A percentile compares a stretch with the other conserved stretches of the same genome.
Conservation (phyloP, 805 yeast genomes). For the Candida multigemmis region DNA sequence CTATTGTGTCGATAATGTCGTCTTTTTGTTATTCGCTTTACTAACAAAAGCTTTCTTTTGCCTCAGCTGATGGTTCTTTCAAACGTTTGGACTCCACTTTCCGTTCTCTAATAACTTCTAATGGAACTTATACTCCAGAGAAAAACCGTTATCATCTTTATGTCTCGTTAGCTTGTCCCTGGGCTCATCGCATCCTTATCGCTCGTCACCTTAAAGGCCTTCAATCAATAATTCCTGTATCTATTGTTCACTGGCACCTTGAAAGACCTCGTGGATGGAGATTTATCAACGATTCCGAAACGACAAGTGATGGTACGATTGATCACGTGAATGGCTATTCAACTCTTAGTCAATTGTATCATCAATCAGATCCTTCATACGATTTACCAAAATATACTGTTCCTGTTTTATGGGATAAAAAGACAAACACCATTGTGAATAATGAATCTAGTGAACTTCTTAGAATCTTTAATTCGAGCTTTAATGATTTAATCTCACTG, state of each 20-base stretch:
- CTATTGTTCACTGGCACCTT: conserved; percentile 89
- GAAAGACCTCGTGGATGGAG: conserved; percentile 89
- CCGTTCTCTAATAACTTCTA: conserved; percentile 55
- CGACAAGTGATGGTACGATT: conserved; percentile 42
- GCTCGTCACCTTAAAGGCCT: conserved; percentile 67
- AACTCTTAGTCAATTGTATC: conserved; percentile 64
- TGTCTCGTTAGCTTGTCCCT: conserved; percentile 88
- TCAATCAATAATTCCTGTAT: conserved; percentile 46
- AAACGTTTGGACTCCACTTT: conserved; percentile 32
- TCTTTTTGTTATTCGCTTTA: no score
- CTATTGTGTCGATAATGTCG: no score
- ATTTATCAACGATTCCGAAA: conserved; percentile 45
- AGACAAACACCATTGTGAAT: conserved; percentile 74
- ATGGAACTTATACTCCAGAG: conserved; percentile 65
- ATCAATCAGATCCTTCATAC: conserved; percentile 66
- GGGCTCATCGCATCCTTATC: conserved; percentile 86
- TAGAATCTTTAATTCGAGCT: conserved; percentile 72
- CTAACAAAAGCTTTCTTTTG: no score
- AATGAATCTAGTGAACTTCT: conserved; percentile 89
- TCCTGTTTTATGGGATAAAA: conserved; percentile 88
- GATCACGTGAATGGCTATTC: conserved; percentile 46
- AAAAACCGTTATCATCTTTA: conserved; percentile 77
- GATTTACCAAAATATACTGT: conserved; percentile 83
- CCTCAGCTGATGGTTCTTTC: conserved; percentile 11
- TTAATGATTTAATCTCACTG: conserved; percentile 46